Evolutionary conservation across 2,329 filamentous ascomycete species (phyloP).

Genomic region (Aureobasidium vineae): DNA sequence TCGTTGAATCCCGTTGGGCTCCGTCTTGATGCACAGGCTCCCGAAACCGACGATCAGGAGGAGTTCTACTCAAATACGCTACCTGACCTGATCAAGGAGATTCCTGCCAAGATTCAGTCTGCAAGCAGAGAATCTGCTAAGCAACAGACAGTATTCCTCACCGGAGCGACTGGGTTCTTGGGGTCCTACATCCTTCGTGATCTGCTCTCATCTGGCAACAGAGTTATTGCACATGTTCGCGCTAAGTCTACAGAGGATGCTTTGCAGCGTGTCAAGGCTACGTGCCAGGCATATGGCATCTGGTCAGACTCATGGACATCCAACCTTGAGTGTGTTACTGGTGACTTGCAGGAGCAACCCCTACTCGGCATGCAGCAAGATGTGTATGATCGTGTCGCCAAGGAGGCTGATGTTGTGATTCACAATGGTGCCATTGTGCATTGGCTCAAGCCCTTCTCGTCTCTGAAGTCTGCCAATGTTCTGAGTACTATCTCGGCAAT

Average conservation of each 20-base stretch:
- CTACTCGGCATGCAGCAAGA: conserved; percentile 68
- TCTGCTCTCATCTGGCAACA: conserved; percentile 56
- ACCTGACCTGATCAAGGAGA: conserved; percentile 49
- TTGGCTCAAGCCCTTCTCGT: conserved; percentile 76
- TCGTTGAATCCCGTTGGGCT: conserved; percentile 51
- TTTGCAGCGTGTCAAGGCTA: conserved; percentile 63
- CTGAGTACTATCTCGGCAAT: conserved; percentile 75
- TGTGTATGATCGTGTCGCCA: conserved; percentile 63
- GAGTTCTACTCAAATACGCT: conserved; percentile 55
- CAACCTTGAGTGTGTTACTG: conserved; percentile 66
- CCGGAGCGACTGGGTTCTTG: conserved; percentile 86
- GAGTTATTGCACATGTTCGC: conserved; percentile 73
- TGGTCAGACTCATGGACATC: conserved; percentile 69
- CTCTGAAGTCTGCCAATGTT: conserved; percentile 72
- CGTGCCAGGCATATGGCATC: conserved; percentile 72
- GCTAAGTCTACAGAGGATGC: conserved; percentile 61
- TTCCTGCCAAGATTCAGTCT: conserved; percentile 46
- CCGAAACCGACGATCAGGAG: conserved; percentile 45
- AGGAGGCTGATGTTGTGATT: conserved; percentile 65
- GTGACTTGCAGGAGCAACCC: conserved; percentile 68
- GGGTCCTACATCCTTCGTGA: conserved; percentile 78
- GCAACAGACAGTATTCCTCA: conserved; percentile 68
- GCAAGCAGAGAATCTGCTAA: conserved; percentile 36
- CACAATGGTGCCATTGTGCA: conserved; percentile 80
- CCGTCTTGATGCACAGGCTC: conserved; percentile 47